Base-by-base conservation (phyloP, 768 basidiomycete species). In the Boletales sp. region DNA sequence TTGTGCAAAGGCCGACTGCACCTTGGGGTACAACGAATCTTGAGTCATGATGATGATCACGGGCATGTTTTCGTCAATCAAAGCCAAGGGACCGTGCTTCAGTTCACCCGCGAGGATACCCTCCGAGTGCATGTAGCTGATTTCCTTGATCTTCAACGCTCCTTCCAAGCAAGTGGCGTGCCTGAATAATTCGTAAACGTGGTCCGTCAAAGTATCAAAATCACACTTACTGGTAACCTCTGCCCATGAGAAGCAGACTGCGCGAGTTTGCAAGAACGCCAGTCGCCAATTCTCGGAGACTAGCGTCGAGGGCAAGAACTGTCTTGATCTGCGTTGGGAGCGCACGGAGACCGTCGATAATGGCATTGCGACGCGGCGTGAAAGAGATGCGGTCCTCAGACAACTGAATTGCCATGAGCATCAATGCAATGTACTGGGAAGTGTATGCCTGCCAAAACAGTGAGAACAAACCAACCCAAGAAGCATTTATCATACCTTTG, bases 31-130 rank as follows among this genome's bases (percentile, higher is more conserved):
- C 21, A 98, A 76, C 39, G 94, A 97, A 72, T 99, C 97, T 57
- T 90, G 87, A 27, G 97, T 99, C 97, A 99, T 99, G 74, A 99
- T 84, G 72, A 99, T 92, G 75, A 98, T 98, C 59, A 98, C 92
- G 37, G 93, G 83, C 89, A 97, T 92, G 74, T 95, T 94, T 74
- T 98, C 97, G 66, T 99, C 97, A 62, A 99, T 89, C 58, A 99
- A 74, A 47, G 97, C 97, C 48, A 99, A 84, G 48, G 97, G 97
- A 40, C 97, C 97, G 67, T 99, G 97, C 77, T 99, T 99, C 57
- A 99, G 77, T 75, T 99, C 97, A 59, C 97, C 97, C 19, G 97
- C 97, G 49, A 99, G 84, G 68, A 98, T 97, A 66, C 89, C 88
- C 77, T 65, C 61, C 14, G 63, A 63, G 44, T 68, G 69, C 66